These are phyloP conservation scores for Thelonectria blattea DNA, from an alignment of 2,329 filamentous ascomycete species.

Conservation along the genomic window DNA sequence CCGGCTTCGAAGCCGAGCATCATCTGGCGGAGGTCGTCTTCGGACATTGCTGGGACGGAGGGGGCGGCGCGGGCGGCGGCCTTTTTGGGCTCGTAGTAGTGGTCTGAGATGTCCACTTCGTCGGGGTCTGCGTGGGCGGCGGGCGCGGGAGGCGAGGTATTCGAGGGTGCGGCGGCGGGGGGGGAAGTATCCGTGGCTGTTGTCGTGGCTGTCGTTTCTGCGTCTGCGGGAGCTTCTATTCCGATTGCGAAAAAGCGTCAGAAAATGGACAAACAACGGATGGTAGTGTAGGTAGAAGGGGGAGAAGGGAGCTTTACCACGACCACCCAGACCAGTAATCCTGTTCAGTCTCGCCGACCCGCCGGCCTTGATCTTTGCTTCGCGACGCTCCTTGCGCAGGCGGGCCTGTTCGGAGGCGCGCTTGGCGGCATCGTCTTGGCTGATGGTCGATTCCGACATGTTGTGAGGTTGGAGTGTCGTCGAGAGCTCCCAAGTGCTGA, in stretches of 20 bases:
- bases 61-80: slow-evolving; percentile 39
- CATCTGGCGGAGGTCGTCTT: slow-evolving; percentile 68
- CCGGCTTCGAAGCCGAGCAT: slow-evolving; percentile 62
- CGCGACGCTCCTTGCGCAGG: slow-evolving; percentile 77
- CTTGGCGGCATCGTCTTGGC: slow-evolving; percentile 52
- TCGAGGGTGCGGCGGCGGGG: slow-evolving; percentile 38
- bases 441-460: slow-evolving; percentile 50
- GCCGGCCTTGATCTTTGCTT: slow-evolving; percentile 78
- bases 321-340: slow-evolving; percentile 72
- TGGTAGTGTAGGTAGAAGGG: not conserved
- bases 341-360: slow-evolving; percentile 73
- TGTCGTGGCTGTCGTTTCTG: slow-evolving; percentile 35
- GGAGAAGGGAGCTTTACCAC: slow-evolving; percentile 36
- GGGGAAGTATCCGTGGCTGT: slow-evolving; percentile 42
- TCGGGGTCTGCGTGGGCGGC: slow-evolving; percentile 67
- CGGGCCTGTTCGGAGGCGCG: slow-evolving; percentile 70
- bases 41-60: slow-evolving; percentile 51
- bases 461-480: slow-evolving; percentile 2
- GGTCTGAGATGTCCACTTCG: slow-evolving; percentile 80
- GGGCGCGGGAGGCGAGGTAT: slow-evolving; percentile 20
- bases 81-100: slow-evolving; percentile 66
- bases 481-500: not conserved
- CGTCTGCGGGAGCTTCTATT: slow-evolving; percentile 19
- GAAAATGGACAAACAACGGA: not conserved
- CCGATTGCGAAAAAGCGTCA: not conserved